A percentile compares a stretch with the other conserved stretches of the same genome.
phyloP scores from a whole-genome alignment of 1,139 yeast species.

The Protomyces gravidus region DNA sequence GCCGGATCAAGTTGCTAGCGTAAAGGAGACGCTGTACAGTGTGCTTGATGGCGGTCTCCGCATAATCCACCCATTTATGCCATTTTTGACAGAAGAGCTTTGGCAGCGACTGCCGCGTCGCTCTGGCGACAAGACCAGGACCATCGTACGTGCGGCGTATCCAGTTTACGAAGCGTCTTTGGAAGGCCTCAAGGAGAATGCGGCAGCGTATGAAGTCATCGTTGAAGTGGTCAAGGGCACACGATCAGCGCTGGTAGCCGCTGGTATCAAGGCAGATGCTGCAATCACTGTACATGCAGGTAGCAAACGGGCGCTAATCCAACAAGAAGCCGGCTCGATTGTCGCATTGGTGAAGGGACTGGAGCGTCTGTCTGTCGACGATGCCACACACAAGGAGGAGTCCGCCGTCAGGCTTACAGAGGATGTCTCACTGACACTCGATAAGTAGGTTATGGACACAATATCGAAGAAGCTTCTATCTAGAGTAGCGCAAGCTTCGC shows the following conservation, averaged over 20 bases:
- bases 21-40: slow-evolving; percentile 89
- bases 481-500: too few relatives aligned
- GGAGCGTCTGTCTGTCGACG: slow-evolving; percentile 27
- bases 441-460: too few relatives aligned
- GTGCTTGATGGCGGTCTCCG: slow-evolving; percentile 87
- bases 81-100: slow-evolving; percentile 92
- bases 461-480: too few relatives aligned
- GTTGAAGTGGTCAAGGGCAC: slow-evolving; percentile 86
- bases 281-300: slow-evolving; percentile 70
- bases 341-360: slow-evolving; percentile 72
- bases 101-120: slow-evolving; percentile 98
- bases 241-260: slow-evolving; percentile 86
- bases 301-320: slow-evolving; percentile 52
- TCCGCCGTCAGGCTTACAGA: neutral
- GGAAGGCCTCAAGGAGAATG: slow-evolving; percentile 35
- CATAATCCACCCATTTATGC: slow-evolving; percentile 97
- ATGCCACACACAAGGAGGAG: neutral
- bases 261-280: slow-evolving; percentile 80
- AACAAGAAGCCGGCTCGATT: slow-evolving; percentile 73
- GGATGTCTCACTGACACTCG: neutral
- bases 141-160: slow-evolving; percentile 76
- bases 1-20: slow-evolving; percentile 70
- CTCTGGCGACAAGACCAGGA: slow-evolving; percentile 58
- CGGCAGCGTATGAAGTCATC: slow-evolving; percentile 71
- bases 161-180: slow-evolving; percentile 63